Base-by-base conservation (phyloP, 495 filamentous ascomycete genomes). In the Bryoglossum gracile region DNA sequence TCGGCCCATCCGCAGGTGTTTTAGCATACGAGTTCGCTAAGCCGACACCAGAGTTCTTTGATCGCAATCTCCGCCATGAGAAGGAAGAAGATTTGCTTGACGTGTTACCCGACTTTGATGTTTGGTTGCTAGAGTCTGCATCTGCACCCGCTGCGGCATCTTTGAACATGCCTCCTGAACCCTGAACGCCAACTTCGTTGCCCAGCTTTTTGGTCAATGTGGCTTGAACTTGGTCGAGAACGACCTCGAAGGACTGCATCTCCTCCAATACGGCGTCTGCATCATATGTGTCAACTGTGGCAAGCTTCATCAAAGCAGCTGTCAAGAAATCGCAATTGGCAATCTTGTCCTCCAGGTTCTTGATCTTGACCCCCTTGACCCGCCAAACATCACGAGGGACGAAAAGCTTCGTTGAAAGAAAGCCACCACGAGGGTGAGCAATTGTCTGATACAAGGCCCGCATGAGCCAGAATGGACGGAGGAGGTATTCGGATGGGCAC, bases 401-500 rank as follows among this genome's bases (percentile, higher is more conserved):
- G 58, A 97, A 97, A 1, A 97, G 74, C 51, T 87, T 87, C 22
- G 81, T 89, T 23, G 91, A 92, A 14, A 98, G 62, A 62, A 95
- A 98, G 6, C 89, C 92, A 21, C 92, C 92, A 17, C 86, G 83
- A 4, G 90, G 86, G 61, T 97, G 89, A 17, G 84, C 82, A 23
- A 97, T 79, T 2, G 90, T 95, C 60, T 97, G 89, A 62, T 91
- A 95, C 17, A 98, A 72, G 43, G 83, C 84, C 43, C 94, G 77
- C 83, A 98, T 91, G 14, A 97, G 76, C 94, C 94, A 97, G 67
- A 94, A 97, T 2, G 92, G 92, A 11, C 92, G 82, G 1, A 94
- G 76, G 38, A 94, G 76, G 46, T 81, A 77, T 10, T 92, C 89
- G 46, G 81, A 83, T 2, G 92, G 94, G 60, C 92, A 99, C 13